Evolutionary conservation across 2,329 filamentous ascomycete genomes (phyloP).

Genomic region (Aspergillus calidoustus): DNA sequence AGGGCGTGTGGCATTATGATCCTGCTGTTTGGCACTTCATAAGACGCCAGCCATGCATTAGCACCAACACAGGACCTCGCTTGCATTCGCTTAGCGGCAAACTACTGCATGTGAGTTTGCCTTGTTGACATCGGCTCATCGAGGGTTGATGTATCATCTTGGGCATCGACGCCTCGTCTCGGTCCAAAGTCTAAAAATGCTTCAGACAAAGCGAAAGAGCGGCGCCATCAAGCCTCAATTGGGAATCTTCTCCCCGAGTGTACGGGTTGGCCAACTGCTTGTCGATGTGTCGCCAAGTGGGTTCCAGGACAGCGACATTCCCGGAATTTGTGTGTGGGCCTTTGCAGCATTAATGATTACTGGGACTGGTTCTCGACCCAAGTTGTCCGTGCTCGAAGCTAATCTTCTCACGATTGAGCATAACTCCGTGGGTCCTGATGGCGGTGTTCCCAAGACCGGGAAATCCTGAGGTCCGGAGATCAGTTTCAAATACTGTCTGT

Average conservation of each 20-base stretch:
- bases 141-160: slow-evolving; percentile 26
- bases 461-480: background rate
- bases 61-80: slow-evolving; percentile 20
- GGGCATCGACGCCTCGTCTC: slow-evolving; percentile 1
- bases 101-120: slow-evolving; percentile 27
- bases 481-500: background rate
- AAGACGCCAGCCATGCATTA: slow-evolving; percentile 24
- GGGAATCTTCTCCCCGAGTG: background rate
- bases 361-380: background rate
- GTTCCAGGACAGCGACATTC: background rate
- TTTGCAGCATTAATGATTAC: background rate
- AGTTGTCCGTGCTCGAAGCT: background rate
- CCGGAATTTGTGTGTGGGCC: slow-evolving; percentile 4
- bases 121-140: slow-evolving; percentile 15
- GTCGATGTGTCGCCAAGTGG: background rate
- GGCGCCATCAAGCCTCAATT: background rate
- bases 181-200: background rate
- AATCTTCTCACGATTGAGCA: background rate
- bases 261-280: background rate
- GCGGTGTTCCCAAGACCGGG: background rate
- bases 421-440: background rate
- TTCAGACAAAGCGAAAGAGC: background rate
- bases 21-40: slow-evolving; percentile 4
- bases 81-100: slow-evolving; percentile 13
- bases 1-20: slow-evolving; percentile 11